These are phyloP conservation scores for Prunella vulgaris DNA, from an alignment of 257 asterid species.

Conservation along the genomic window DNA sequence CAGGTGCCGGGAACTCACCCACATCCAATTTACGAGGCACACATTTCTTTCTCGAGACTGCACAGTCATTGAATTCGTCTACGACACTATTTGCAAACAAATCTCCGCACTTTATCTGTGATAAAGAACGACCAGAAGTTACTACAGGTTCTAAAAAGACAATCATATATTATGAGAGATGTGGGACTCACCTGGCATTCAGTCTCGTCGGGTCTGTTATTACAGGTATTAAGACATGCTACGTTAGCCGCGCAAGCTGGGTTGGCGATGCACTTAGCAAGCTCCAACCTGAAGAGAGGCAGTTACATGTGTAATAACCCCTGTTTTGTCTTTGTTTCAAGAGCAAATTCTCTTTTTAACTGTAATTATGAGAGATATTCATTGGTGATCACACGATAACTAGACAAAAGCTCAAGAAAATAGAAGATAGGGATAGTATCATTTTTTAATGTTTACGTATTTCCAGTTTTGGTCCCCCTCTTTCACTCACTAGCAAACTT, in stretches of 20 bases:
- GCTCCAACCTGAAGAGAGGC: conserved; percentile 58
- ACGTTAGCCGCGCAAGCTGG: conserved; percentile 95
- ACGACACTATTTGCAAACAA: conserved; percentile 84
- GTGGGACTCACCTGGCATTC: conserved; percentile 78
- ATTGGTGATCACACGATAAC: not conserved
- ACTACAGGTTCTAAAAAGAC: not conserved
- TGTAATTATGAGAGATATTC: not conserved
- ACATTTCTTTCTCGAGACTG: conserved; percentile 94
- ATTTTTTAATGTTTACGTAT: no score
- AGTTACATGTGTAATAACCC: not conserved
- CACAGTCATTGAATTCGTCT: conserved; percentile 92
- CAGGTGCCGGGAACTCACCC: conserved; percentile 89
- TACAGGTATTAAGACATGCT: conserved; percentile 95
- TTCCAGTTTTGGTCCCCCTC: no score
- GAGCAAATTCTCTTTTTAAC: not conserved
- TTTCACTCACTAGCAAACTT: not conserved
- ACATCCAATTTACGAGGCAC: conserved; percentile 95
- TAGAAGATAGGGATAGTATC: not conserved
- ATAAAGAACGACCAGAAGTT: conserved; percentile 11
- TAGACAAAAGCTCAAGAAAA: not conserved
- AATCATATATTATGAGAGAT: not conserved
- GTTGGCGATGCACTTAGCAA: conserved; percentile 79
- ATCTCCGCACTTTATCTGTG: conserved; percentile 95
- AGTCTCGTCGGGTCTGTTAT: conserved; percentile 91
- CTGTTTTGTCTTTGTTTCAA: not conserved